Percentiles rank a stretch among this genome's conserved stretches.
These are phyloP conservation scores for Phytophthora quininea DNA, from an alignment of 352 stramenopile species.

Conservation along the genomic window DNA sequence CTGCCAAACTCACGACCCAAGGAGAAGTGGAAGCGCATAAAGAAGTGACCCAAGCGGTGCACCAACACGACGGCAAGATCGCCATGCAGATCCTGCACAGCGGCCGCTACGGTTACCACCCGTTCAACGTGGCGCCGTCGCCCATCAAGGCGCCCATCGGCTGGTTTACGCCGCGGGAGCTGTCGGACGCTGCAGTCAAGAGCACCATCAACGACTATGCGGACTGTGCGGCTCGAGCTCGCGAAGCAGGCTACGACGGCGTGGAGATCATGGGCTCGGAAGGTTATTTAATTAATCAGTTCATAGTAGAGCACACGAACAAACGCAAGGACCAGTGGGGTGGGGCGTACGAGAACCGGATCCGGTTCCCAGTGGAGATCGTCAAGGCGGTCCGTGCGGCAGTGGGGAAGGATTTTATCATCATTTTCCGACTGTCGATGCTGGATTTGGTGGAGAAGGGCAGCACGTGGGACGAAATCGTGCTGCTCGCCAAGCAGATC, in stretches of 20 bases:
- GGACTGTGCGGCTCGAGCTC: slow-evolving; percentile 78
- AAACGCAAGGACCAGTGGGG: slow-evolving; percentile 95
- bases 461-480: slow-evolving; percentile 87
- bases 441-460: slow-evolving; percentile 96
- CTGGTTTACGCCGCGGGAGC: slow-evolving; percentile 88
- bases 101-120: slow-evolving; percentile 97
- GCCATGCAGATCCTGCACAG: slow-evolving; percentile 94
- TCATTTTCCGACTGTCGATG: slow-evolving; percentile 97
- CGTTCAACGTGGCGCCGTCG: slow-evolving; percentile 93
- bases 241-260: slow-evolving; percentile 95
- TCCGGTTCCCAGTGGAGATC: slow-evolving; percentile 94
- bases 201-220: slow-evolving; percentile 95
- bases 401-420: slow-evolving; percentile 95
- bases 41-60: slow-evolving; percentile 94
- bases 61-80: slow-evolving; percentile 86
- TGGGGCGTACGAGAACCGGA: slow-evolving; percentile 93
- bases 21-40: slow-evolving; percentile 91
- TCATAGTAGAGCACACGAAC: slow-evolving; percentile 96
- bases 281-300: slow-evolving; percentile 99
- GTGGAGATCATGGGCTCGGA: slow-evolving; percentile 99
- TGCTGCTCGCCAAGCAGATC: slow-evolving; percentile 91
- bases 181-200: slow-evolving; percentile 86
- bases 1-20: slow-evolving; percentile 93
- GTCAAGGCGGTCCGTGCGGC: slow-evolving; percentile 90
- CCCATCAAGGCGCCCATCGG: slow-evolving; percentile 94